These are phyloP conservation scores for Cordyceps fumosorosea DNA, from an alignment of 2,329 filamentous ascomycete genomes.

Conservation along the genomic window DNA sequence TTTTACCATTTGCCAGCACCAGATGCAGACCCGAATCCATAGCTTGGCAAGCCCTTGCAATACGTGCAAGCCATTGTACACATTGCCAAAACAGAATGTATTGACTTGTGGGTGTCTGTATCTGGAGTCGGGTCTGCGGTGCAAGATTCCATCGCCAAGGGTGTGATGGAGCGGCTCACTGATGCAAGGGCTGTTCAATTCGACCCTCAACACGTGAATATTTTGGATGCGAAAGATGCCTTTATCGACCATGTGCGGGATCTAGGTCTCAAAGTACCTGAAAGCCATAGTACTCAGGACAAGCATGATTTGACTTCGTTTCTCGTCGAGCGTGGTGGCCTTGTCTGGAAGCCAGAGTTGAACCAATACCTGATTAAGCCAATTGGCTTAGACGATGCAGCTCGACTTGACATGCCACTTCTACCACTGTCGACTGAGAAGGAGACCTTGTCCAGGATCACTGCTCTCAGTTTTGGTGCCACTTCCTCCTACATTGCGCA, in stretches of 20 bases:
- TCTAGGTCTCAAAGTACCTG: constrained; percentile 47
- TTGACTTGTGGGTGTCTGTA: constrained; percentile 69
- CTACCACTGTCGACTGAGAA: constrained; percentile 48
- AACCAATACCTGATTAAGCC: constrained; percentile 59
- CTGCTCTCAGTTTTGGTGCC: constrained; percentile 34
- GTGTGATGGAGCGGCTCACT: constrained; percentile 51
- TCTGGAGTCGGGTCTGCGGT: constrained; percentile 60
- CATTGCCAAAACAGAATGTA: constrained; percentile 52
- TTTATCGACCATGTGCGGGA: constrained; percentile 55
- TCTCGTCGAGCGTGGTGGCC: constrained; percentile 30
- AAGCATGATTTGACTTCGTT: constrained; percentile 46
- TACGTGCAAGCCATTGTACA: constrained; percentile 53
- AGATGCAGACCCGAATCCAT: not conserved
- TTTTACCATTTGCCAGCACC: constrained; percentile 44
- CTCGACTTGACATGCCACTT: constrained; percentile 56
- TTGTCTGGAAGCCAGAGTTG: constrained; percentile 21
- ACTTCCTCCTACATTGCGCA: constrained; percentile 56
- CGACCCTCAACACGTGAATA: constrained; percentile 45
- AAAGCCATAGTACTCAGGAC: constrained; percentile 47
- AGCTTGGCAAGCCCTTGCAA: not conserved
- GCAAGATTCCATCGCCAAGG: constrained; percentile 60
- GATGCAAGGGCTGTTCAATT: constrained; percentile 59
- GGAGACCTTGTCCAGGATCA: constrained; percentile 51
- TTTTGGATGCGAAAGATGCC: constrained; percentile 56
- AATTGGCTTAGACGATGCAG: constrained; percentile 54